phyloP scores from a whole-genome alignment of 106 monocot genomes.

The Platanthera guangdongensis region DNA sequence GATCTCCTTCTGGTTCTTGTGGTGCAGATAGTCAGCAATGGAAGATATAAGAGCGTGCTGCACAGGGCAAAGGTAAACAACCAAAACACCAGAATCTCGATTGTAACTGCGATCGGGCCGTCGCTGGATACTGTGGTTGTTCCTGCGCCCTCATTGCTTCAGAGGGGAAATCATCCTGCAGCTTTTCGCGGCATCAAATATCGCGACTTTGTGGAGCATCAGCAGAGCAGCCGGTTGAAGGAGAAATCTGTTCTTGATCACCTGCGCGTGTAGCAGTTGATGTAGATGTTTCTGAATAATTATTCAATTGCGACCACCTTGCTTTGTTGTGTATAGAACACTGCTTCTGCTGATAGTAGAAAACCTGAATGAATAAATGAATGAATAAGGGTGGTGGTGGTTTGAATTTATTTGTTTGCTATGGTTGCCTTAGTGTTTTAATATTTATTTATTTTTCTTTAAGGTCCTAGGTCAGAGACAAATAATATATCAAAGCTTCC shows the following conservation, averaged over 20 bases:
- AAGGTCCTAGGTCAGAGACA: no score
- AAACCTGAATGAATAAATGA: no score
- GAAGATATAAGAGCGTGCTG: constrained; percentile 56
- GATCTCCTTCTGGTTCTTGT: neutral
- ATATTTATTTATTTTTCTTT: no score
- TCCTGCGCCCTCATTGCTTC: constrained; percentile 25
- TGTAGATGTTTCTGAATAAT: no score
- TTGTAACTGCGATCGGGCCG: constrained; percentile 29
- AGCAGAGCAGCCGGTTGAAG: constrained; percentile 41
- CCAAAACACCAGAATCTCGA: constrained; percentile 34
- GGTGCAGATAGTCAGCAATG: constrained; percentile 60
- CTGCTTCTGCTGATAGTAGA: no score
- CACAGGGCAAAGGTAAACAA: constrained; percentile 42
- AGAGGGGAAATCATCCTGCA: neutral
- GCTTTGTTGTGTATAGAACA: no score
- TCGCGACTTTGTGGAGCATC: constrained; percentile 39
- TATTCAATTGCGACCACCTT: no score
- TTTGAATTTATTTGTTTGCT: no score
- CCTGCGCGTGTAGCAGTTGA: neutral
- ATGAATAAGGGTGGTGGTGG: no score
- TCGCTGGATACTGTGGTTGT: constrained; percentile 35
- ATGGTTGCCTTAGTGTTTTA: no score
- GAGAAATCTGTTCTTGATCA: constrained; percentile 43
- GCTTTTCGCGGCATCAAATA: constrained; percentile 40
- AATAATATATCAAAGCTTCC: no score